Base-by-base conservation (phyloP, 2,329 filamentous ascomycete genomes). In the Chaetomiaceae sp. region DNA sequence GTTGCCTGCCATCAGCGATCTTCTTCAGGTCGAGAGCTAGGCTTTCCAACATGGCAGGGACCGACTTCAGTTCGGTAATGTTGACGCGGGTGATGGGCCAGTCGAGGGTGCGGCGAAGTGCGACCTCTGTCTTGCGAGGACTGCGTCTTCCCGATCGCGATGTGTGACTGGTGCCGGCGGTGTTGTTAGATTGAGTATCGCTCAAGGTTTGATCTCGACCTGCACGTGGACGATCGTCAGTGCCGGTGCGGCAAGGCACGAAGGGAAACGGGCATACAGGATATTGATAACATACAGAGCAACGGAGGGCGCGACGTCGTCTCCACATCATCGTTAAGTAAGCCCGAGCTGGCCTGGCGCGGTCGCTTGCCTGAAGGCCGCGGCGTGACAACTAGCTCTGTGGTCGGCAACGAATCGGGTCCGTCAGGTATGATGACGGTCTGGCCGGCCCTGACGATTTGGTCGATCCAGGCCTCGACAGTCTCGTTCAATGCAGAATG, bases 1-100 rank as follows among this genome's bases (percentile, higher is more conserved):
- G 12, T 37, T 43, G 41, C 41, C 41, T 43, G 32, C 41, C 41
- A 43, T 43, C 41, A 30, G 33, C 34, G 33, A 43, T 43, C 41
- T 43, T 37, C 15, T 37, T 43, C 32, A 43, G 41, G 37, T 43
- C 41, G 14, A 37, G 26, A 19, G 41, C 41, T 15, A 44, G 17
- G 26, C 22, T 32, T 44, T 44, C 34, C 33, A 44, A 38, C 18
- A 32, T 17, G 18, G 34, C 41, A 15, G 41, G 41, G 34, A 32
- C 9, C 12, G 41, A 38, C 41, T 38, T 44, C 6, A 44, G 41
- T 32, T 44, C 24, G 26, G 41, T 38, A n/a, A 44, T 38, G 41
- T 38, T 38, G 34, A 38, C 33, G 41, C 33, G 41, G 33, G 41
- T 26, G 34, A 44, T 11, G 14, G 40, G 40, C 40, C 34, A 44